Percentiles rank a stretch among this genome's conserved stretches.
Conservation (phyloP, 441 rosid genomes). For the Francoa sonchifolia region DNA sequence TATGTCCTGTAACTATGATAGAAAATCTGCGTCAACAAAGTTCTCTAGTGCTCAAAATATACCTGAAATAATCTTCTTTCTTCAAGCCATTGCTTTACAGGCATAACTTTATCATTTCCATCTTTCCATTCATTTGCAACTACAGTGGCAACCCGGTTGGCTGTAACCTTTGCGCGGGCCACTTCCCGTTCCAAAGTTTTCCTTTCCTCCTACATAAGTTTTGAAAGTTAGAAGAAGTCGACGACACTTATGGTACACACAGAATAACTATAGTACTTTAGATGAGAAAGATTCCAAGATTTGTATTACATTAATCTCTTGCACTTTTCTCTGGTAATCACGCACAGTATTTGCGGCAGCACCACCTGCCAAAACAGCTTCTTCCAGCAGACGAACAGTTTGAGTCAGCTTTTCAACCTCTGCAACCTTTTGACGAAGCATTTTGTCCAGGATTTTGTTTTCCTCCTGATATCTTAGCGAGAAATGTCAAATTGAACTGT, state of each 20-base stretch:
- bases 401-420: constrained; percentile 97
- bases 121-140: constrained; percentile 31
- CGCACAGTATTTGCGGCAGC: constrained; percentile 98
- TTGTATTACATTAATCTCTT: constrained; percentile 75
- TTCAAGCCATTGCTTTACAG: constrained; percentile 26
- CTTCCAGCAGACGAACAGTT: constrained; percentile 91
- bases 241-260: neutral
- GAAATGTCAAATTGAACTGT: neutral
- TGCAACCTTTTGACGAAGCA: constrained; percentile 94
- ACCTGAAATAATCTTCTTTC: constrained; percentile 26
- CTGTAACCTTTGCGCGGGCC: constrained; percentile 23
- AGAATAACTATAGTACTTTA: neutral
- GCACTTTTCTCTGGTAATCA: constrained; percentile 93
- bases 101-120: constrained; percentile 30
- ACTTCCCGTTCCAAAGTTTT: constrained; percentile 22
- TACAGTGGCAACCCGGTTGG: constrained; percentile 22
- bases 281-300: constrained; percentile 1
- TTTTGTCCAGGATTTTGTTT: constrained; percentile 84
- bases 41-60: neutral
- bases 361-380: constrained; percentile 97
- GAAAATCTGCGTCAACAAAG: neutral
- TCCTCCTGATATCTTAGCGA: constrained; percentile 51
- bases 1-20: too few relatives aligned
- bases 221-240: constrained; percentile 17
- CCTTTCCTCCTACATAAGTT: constrained; percentile 17